Base-by-base conservation (phyloP, 441 rosid species). In the Populus hybrid region DNA sequence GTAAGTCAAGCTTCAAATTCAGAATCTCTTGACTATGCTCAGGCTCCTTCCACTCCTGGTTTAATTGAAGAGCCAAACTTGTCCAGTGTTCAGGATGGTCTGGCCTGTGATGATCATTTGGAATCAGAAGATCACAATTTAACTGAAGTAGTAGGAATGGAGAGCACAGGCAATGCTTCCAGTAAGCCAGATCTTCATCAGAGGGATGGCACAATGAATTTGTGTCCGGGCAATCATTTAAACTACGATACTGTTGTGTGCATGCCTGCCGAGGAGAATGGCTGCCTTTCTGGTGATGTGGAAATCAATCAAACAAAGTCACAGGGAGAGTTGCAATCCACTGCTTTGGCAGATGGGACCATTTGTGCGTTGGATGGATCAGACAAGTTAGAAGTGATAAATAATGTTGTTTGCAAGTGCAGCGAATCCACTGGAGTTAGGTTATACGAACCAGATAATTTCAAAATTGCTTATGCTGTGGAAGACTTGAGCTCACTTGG, bases 1-100 rank as follows among this genome's bases (percentile, higher is more conserved):
- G 92, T 84, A 78, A 88, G 73, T 84, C 79, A 69, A 64, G 81
- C 72, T 73, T 80, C 83, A 81, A 75, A 79, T 85, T 83, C 89
- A 82, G 95, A 91, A 79, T 78, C 75, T 68, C 10, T 76, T 8
- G 98, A 89, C 82, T 90, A 87, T 85, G 97, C 97, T 18, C 92
- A 93, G 84, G 99, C 98, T 80, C 98, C 95, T 75, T 87, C 89
- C 69, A 93, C 97, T 79, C 99, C 99, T 80, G 94, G 94, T 78
- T 79, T 94, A 81, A 85, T 86, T 77, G 91, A 90, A 85, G 95
- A 87, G 85, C 91, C 92, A 80, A 90, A 91, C 77, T 72, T 82
- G 79, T 87, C 92, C 57, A 85, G 83, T 85, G 89, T 85, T 82
- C 88, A 93, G 84, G 92, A 92, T 78, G 88, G 85, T 69, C 86